Evolutionary conservation across 768 basidiomycete species (phyloP).

Genomic region (Auriscalpium orientale): DNA sequence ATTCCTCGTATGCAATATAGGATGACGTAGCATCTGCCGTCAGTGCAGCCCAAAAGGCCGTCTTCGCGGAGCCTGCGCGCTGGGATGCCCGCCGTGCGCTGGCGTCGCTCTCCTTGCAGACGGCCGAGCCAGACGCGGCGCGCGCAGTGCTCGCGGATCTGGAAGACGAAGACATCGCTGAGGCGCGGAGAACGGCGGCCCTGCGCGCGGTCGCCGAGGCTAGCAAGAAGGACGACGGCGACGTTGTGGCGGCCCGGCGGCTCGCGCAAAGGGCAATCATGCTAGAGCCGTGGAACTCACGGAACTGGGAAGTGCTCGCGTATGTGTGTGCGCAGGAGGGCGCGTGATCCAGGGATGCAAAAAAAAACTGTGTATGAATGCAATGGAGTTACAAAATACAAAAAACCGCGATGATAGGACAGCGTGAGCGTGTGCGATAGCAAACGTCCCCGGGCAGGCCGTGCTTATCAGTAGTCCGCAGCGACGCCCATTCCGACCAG

Average conservation of each 20-base stretch:
- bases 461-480: neutral
- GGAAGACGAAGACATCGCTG: slow-evolving; percentile 26
- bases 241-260: slow-evolving; percentile 26
- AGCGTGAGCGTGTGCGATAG: too few relatives aligned
- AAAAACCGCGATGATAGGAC: too few relatives aligned
- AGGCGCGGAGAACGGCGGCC: slow-evolving; percentile 35
- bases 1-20: slow-evolving; percentile 24
- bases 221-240: slow-evolving; percentile 1
- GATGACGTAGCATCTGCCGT: slow-evolving; percentile 25
- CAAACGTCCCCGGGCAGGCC: too few relatives aligned
- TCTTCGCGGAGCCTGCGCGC: slow-evolving; percentile 49
- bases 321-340: slow-evolving; percentile 32
- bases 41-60: slow-evolving; percentile 43
- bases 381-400: too few relatives aligned
- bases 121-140: slow-evolving; percentile 33
- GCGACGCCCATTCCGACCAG: slow-evolving; percentile 11
- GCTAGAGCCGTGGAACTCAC: slow-evolving; percentile 45
- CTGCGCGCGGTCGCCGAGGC: slow-evolving; percentile 43
- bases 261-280: slow-evolving; percentile 58
- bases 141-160: slow-evolving; percentile 36
- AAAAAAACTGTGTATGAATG: neutral
- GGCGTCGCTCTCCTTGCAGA: slow-evolving; percentile 47
- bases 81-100: slow-evolving; percentile 43
- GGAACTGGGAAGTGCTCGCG: slow-evolving; percentile 55
- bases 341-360: neutral